Evolutionary conservation across 2,329 filamentous ascomycete species (phyloP).

Genomic region (Colletotrichum lupini): DNA sequence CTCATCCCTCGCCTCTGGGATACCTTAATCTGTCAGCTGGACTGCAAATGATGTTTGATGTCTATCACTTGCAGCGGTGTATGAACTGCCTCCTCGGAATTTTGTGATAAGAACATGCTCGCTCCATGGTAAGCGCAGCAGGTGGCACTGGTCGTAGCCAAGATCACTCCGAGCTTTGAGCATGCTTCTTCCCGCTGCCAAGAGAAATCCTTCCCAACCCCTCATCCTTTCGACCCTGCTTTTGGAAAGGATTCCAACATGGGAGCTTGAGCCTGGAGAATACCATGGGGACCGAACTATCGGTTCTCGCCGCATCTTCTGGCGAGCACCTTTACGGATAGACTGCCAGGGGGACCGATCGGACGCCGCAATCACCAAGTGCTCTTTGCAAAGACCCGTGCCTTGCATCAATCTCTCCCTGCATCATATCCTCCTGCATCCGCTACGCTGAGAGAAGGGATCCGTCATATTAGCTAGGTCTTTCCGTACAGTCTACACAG

Average conservation of each 20-base stretch:
- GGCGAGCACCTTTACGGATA: neutral
- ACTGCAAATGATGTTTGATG: neutral
- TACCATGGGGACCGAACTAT: neutral
- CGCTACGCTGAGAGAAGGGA: neutral
- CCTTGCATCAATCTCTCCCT: constrained; percentile 1
- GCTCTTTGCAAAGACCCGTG: neutral
- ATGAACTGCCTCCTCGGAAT: neutral
- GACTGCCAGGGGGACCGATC: constrained; percentile 1
- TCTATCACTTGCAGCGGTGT: neutral
- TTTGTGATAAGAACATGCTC: neutral
- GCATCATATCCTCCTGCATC: neutral
- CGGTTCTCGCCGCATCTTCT: neutral
- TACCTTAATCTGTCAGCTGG: neutral
- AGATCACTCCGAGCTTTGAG: neutral
- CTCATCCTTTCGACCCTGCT: neutral
- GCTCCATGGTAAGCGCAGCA: neutral
- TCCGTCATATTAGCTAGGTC: neutral
- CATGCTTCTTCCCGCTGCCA: constrained; percentile 6
- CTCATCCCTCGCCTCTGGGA: neutral
- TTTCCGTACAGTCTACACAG: neutral
- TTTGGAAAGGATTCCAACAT: neutral
- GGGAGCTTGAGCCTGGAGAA: neutral
- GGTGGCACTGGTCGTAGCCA: constrained; percentile 12
- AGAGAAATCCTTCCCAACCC: neutral
- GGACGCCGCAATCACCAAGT: neutral